Conservation (phyloP, 495 filamentous ascomycete species). For the Aspergillus leporis region DNA sequence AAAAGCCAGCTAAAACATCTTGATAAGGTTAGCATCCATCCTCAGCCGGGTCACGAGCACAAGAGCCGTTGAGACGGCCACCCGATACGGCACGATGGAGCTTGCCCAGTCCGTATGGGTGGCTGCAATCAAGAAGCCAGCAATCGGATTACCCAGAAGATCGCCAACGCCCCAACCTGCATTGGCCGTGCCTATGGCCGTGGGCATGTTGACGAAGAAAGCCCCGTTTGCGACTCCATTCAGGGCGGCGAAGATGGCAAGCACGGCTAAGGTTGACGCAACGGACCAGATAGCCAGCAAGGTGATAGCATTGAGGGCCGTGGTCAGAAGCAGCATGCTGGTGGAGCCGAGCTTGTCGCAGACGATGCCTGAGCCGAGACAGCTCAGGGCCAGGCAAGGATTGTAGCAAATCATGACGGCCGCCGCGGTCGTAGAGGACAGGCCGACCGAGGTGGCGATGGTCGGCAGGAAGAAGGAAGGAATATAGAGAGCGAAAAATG, state of each 20-base stretch:
- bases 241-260: slow-evolving; percentile 2
- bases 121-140: not conserved
- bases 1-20: not conserved
- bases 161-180: slow-evolving; percentile 3
- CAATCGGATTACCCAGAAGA: slow-evolving; percentile 1
- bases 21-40: not conserved
- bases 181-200: not conserved
- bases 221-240: slow-evolving; percentile 6
- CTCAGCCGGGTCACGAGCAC: not conserved
- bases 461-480: slow-evolving; percentile 2
- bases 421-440: not conserved
- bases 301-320: slow-evolving; percentile 1
- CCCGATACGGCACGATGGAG: no score
- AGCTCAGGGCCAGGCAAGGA: not conserved
- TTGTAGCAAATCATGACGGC: not conserved
- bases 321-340: slow-evolving; percentile 4
- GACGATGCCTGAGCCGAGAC: not conserved
- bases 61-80: no score
- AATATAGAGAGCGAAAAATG: slow-evolving; percentile 5
- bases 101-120: not conserved
- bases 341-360: slow-evolving; percentile 5
- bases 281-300: slow-evolving; percentile 4
- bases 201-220: slow-evolving; percentile 7
- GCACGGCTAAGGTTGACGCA: not conserved
- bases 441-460: not conserved